Evolutionary conservation across 352 stramenopile species (phyloP), one percentile per base, ranked within the genome.

Genomic region (Globisporangium cederbergense): DNA sequence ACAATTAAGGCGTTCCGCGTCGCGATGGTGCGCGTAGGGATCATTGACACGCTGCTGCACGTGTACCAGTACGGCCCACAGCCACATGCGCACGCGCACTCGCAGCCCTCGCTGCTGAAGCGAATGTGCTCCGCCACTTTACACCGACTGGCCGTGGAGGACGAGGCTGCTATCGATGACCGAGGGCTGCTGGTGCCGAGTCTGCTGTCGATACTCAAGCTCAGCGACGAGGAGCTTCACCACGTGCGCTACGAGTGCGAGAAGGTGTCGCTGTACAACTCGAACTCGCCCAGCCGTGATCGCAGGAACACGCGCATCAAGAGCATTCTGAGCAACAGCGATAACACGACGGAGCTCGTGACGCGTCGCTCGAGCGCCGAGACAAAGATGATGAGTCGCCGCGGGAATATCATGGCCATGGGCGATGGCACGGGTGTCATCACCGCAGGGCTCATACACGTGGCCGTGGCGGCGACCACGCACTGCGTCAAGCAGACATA

Each of bases 201-300:
- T 40, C 56, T 90, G 9, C 67, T 90, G 9, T 74, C 73, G 7
- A 83, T 90, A 16, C 58, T 92, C 4, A 60, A 66, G 13, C 78
- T 87, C 25, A 82, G 56, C 1, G 81, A 90, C 36, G 83, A 89
- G 13, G 81, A 87, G 30, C 71, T 92, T 5, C 79, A 90, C 25
- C 75, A 88, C 64, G 79, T 90, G 8, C 79, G 79, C n/a, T 92
- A 91, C 56, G 78, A 88, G 54, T 89, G 78, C 49, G 80, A 89
- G 54, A 88, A 91, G 46, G 73, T 89, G 10, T 89, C 83, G 14
- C 59, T 90, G 9, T 86, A 78, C 8, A 59, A 55, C 0, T 60
- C 62, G 0, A 59, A 70, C 22, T 20, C 46, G 11, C 13, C 54
- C n/a, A 57, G 7, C 36, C 20, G n/a, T 16, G 45, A 43, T 20